Evolutionary conservation across 106 monocot species (phyloP), one percentile per base, ranked within the genome.

Genomic region (Cymbidium sinense): DNA sequence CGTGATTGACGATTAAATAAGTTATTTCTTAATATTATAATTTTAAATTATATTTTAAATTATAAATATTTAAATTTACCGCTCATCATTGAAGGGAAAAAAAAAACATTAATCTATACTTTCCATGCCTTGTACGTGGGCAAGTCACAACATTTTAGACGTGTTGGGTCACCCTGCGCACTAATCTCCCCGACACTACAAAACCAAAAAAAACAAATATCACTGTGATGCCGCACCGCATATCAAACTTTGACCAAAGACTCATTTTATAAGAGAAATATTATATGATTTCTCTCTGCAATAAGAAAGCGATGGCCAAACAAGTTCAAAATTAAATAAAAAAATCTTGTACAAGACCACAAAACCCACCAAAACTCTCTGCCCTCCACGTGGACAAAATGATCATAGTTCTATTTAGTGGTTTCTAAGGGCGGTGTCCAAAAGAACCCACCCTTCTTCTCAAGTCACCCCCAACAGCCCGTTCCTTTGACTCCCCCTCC

Each of bases 171-270:
- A 7, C 37, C 37, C 37, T 7, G 37, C 37, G 5, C 37, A 39
- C n/a, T 6, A 9, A 9, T 41, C 41, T 41, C 41, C 41, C 41
- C 41, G 9, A 41, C 41, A 41, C 41, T 6, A 9, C 41, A 41
- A 41, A 41, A 9, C 7, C n/a, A n/a, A n/a, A 41, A 41, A 47
- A 47, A 13, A 47, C 11, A 47, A 47, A 47, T 13, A 47, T 13
- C 13, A 13, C 2, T 11, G 0, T 47, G 47, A 58, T 58, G 7
- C 20, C 20, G n/a, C 11, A 5, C 58, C 20, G 58, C 58, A 20
- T 31, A 70, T 34, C 70, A 36, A 71, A 71, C 71, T 71, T 71
- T 71, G 71, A 71, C 71, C 71, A 71, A 37, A 71, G n/a, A 5
- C 37, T n/a, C 71, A 37, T 71, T 71, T 30, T 13, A 47, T 47